Evolutionary conservation across 768 basidiomycete species (phyloP).

Genomic region (Botryobasidium botryosum): DNA sequence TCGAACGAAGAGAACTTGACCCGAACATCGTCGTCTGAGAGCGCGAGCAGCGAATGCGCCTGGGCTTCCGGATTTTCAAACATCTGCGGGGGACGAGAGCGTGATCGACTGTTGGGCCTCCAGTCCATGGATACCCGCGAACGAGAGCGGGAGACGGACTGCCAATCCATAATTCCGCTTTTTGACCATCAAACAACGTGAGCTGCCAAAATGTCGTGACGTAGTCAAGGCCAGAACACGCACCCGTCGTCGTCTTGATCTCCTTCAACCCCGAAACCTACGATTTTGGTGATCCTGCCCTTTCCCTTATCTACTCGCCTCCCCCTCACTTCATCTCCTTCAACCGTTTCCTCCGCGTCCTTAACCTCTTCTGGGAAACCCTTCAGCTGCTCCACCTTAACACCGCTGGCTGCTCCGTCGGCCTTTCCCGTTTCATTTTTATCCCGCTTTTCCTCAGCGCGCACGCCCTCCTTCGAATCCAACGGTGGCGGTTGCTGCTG

Average conservation of each 20-base stretch:
- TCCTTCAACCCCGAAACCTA: conserved; percentile 15
- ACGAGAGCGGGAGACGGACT: conserved; percentile 32
- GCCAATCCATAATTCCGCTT: conserved; percentile 77
- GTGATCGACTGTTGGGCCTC: conserved; percentile 54
- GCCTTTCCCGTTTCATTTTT: conserved; percentile 9
- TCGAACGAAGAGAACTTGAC: too few relatives aligned
- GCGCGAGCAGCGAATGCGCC: conserved; percentile 20
- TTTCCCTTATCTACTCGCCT: conserved; percentile 35
- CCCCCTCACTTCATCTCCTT: conserved; percentile 80
- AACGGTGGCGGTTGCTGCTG: conserved; percentile 5
- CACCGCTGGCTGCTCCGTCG: conserved; percentile 9
- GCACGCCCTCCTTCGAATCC: neutral
- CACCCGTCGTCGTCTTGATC: conserved; percentile 55
- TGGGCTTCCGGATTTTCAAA: conserved; percentile 19
- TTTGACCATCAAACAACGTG: conserved; percentile 12
- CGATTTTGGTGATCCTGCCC: conserved; percentile 9
- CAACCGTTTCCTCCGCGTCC: conserved; percentile 99
- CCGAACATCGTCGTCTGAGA: conserved; percentile 13
- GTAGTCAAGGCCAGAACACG: conserved; percentile 24
- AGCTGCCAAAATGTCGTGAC: conserved; percentile 12
- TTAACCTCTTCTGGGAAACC: too few relatives aligned
- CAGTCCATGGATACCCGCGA: conserved; percentile 22
- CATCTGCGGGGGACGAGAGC: conserved; percentile 38
- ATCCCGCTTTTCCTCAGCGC: conserved; percentile 17
- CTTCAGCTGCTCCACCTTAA: conserved; percentile 11